phyloP scores from a whole-genome alignment of 495 filamentous ascomycete genomes.

The Tuber umbilicatum region DNA sequence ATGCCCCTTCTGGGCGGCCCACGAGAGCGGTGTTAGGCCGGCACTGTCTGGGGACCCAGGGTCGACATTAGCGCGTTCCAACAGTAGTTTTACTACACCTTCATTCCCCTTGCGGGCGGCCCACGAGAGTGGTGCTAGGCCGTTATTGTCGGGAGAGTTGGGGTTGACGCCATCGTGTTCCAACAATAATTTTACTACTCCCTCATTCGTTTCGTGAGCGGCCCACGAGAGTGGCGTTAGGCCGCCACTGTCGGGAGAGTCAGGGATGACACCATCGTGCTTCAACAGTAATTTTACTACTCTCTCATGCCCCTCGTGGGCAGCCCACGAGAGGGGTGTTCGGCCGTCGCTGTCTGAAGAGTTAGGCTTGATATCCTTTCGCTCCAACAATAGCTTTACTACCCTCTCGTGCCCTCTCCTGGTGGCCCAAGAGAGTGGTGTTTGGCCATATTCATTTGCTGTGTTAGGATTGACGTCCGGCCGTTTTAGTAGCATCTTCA shows the following conservation, averaged over 20 bases:
- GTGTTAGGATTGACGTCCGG: constrained; percentile 16
- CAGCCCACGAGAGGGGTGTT: constrained; percentile 26
- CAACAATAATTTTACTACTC: constrained; percentile 9
- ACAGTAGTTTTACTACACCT: neutral
- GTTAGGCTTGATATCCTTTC: constrained; percentile 13
- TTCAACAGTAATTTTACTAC: constrained; percentile 15
- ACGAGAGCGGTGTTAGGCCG: constrained; percentile 6
- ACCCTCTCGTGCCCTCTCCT: constrained; percentile 28
- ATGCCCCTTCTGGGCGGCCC: constrained; percentile 9
- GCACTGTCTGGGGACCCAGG: constrained; percentile 2
- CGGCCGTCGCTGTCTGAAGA: neutral
- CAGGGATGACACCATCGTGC: constrained; percentile 3
- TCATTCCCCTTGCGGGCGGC: neutral
- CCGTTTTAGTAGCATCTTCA: constrained; percentile 31
- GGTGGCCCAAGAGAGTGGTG: constrained; percentile 38
- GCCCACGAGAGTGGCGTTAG: constrained; percentile 20
- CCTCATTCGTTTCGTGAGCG: constrained; percentile 3
- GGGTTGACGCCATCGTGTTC: neutral
- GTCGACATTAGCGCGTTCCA: neutral
- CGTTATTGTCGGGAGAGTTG: neutral
- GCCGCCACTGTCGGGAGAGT: constrained; percentile 16
- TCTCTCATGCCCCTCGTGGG: constrained; percentile 16
- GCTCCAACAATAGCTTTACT: constrained; percentile 33
- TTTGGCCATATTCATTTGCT: constrained; percentile 31
- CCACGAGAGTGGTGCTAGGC: constrained; percentile 11